Base-by-base conservation (phyloP, 1,284 basidiomycete genomes). In the Macrocystidia cucumis region DNA sequence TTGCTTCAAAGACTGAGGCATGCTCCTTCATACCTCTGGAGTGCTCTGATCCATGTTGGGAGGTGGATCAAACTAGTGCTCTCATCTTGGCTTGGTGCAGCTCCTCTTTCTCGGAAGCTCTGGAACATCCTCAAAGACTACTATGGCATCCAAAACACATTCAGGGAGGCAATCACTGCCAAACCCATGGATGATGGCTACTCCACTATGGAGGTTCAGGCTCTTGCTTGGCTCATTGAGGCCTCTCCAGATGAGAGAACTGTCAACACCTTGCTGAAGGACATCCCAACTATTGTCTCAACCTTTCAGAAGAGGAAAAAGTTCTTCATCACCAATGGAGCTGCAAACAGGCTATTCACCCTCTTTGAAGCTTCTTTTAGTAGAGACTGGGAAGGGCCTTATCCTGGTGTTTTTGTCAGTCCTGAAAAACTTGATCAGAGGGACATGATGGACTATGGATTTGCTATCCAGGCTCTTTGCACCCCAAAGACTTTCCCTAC, bases 401-500 rank as follows among this genome's bases (percentile, higher is more conserved):
- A 30, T 30, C 29, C 29, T 18, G 29, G 29, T n/a, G 5, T 30
- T 11, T n/a, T 12, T 5, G 19, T 30, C 4, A 30, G 29, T 18
- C 19, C 29, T n/a, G 19, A 4, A 5, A 30, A 18, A 16, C n/a
- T n/a, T 11, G 19, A 30, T 11, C n/a, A 18, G 17, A 11, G 17
- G 11, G 29, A 30, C 19, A 30, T 30, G 29, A 30, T 30, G 29
- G 12, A 30, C 11, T 30, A 30, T 30, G 29, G 29, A 5, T 30
- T 14, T 30, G 14, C 29, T 11, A 30, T 30, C 9, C 19, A 30
- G 14, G 19, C 29, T 18, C 17, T 30, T 11, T 30, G 29, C 17
- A 18, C 12, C 19, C 29, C 29, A 30, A 11, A 30, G 4, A 30
- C 29, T 11, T 30, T 30, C 9, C 29, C 29, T n/a, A 3, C 9